Evolutionary conservation across 805 yeast species (phyloP), one percentile per base, ranked within the genome.

Genomic region (Candida oleophila): DNA sequence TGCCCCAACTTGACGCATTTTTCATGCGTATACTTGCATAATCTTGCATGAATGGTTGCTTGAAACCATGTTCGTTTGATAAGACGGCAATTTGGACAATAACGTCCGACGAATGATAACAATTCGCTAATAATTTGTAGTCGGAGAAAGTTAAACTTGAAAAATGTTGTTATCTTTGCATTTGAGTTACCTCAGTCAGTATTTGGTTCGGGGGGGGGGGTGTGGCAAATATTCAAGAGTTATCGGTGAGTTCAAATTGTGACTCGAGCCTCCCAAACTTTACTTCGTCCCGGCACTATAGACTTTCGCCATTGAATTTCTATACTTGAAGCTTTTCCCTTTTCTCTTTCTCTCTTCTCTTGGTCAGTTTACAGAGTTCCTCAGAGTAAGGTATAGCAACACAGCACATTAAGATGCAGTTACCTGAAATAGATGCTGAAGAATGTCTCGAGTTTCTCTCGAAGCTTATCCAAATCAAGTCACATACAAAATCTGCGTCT

Each of bases 381-480:
- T 25, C n/a, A n/a, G 30, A 25, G 30, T 11, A 25, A 25, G 30
- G 11, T 25, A 7, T 25, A 25, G 30, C 30, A 25, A 25, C 11
- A 25, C n/a, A 25, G 9, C 11, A 25, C 30, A 25, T n/a, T n/a
- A 25, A 25, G 28, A 20, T 30, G 21, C 45, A 32, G 22, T 22
- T 59, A 20, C 65, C 65, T 5, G 55, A 50, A 15, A 46, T 59
- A 4, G 44, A 61, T 44, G 58, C 49, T 41, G 28, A 35, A n/a
- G 59, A 51, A 33, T 50, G 58, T 38, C 49, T 59, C 35, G 55
- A 58, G 30, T 60, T 60, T 40, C 53, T 61, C 22, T 61, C 66
- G 7, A 48, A 56, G 30, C 57, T 60, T 49, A 60, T 61, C 43
- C 60, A 60, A 47, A 61, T 60, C 43, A 64, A 55, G 15, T 61